Percentiles rank a stretch among this genome's conserved stretches.
phyloP scores from a whole-genome alignment of 2,329 filamentous ascomycete genomes.

The Thermochaetoides dissita region DNA sequence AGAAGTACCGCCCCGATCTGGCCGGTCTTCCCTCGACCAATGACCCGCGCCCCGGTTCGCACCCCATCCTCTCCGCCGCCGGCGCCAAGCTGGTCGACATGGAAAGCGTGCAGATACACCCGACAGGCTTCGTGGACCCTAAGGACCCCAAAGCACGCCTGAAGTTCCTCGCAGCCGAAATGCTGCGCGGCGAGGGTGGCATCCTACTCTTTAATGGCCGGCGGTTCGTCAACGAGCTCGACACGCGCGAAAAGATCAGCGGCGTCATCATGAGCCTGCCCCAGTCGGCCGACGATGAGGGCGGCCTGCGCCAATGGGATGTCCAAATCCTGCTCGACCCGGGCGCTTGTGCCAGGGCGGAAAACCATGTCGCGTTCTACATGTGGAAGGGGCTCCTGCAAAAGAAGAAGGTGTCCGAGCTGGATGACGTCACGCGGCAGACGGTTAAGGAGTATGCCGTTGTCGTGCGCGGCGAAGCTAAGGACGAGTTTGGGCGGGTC shows the following conservation, averaged over 20 bases:
- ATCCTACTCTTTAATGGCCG: conserved; percentile 36
- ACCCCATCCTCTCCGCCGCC: conserved; percentile 26
- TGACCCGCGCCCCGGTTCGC: conserved; percentile 41
- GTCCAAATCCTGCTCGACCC: conserved; percentile 46
- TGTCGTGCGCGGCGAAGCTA: conserved; percentile 24
- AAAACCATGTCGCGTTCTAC: conserved; percentile 48
- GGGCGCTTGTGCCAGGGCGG: conserved; percentile 36
- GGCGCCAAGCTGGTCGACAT: conserved; percentile 34
- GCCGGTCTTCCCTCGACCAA: conserved; percentile 48
- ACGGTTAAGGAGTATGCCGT: conserved; percentile 36
- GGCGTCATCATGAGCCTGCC: conserved; percentile 32
- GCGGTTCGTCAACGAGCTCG: conserved; percentile 49
- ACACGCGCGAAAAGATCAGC: conserved; percentile 44
- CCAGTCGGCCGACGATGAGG: conserved; percentile 13
- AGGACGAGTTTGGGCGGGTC: conserved; percentile 33
- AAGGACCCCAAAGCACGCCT: conserved; percentile 28
- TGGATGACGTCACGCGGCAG: conserved; percentile 25
- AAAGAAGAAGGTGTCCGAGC: conserved; percentile 39
- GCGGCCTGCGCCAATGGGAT: conserved; percentile 38
- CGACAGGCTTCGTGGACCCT: conserved; percentile 49
- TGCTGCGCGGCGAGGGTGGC: conserved; percentile 48
- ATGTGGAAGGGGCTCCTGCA: conserved; percentile 45
- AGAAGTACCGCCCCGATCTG: conserved; percentile 43
- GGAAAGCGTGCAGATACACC: conserved; percentile 49
- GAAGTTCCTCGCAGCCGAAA: conserved; percentile 51